Evolutionary conservation across 2,329 filamentous ascomycete genomes (phyloP).

Genomic region (Talaromyces sp.): DNA sequence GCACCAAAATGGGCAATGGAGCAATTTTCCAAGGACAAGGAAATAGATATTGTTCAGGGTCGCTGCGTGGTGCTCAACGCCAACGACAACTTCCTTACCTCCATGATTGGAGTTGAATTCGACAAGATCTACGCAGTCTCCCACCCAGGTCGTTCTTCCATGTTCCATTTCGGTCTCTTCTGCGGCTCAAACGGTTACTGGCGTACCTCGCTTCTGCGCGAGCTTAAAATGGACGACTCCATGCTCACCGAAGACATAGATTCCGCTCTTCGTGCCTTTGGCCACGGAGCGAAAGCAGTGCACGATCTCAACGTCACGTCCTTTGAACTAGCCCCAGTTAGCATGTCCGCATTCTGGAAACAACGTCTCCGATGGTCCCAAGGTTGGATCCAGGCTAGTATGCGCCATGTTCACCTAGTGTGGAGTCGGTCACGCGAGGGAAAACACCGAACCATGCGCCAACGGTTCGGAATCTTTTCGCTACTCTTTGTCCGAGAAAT

Average conservation of each 20-base stretch:
- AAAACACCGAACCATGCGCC: constrained; percentile 30
- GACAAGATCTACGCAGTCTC: constrained; percentile 51
- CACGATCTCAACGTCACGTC: constrained; percentile 48
- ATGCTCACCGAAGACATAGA: constrained; percentile 51
- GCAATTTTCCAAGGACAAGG: constrained; percentile 39
- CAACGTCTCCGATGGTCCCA: constrained; percentile 49
- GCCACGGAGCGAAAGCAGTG: constrained; percentile 39
- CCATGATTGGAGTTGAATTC: constrained; percentile 48
- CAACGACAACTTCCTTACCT: constrained; percentile 39
- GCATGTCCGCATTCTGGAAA: constrained; percentile 44
- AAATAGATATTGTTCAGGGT: constrained; percentile 47
- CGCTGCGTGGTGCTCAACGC: constrained; percentile 48
- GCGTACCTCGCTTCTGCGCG: constrained; percentile 40
- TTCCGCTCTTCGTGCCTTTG: constrained; percentile 44
- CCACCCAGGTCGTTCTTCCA: constrained; percentile 44
- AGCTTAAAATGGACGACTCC: constrained; percentile 47
- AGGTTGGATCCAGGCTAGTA: constrained; percentile 47
- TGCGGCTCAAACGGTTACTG: constrained; percentile 49
- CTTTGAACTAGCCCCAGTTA: constrained; percentile 46
- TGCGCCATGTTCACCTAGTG: constrained; percentile 39
- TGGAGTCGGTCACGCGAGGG: constrained; percentile 34
- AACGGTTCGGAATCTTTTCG: constrained; percentile 43
- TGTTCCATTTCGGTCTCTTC: constrained; percentile 48
- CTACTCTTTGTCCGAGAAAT: constrained; percentile 44
- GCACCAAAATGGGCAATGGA: constrained; percentile 47